These are phyloP conservation scores for Fusarium nisikadoi DNA, from an alignment of 2,329 filamentous ascomycete genomes.

Conservation along the genomic window DNA sequence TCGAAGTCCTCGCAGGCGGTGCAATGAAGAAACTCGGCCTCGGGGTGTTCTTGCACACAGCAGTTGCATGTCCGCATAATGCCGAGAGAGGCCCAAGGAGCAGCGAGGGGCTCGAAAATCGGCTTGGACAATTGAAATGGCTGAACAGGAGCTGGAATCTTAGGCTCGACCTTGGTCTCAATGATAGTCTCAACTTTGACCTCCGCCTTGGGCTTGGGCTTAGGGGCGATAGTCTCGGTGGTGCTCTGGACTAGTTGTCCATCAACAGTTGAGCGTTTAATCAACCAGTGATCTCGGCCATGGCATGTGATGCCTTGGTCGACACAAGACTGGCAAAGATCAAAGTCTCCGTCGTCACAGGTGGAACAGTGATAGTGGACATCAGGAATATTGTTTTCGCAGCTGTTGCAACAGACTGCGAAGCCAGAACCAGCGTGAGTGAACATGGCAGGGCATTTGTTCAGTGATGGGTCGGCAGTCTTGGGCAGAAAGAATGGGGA, in stretches of 20 bases:
- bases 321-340: slow-evolving; percentile 86
- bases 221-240: slow-evolving; percentile 81
- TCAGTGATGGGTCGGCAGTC: background rate
- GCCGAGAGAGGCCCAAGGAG: slow-evolving; percentile 37
- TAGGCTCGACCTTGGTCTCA: slow-evolving; percentile 35
- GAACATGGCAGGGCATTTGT: slow-evolving; percentile 9
- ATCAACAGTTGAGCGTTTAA: slow-evolving; percentile 85
- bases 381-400: slow-evolving; percentile 79
- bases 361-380: slow-evolving; percentile 94
- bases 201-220: slow-evolving; percentile 50
- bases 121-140: slow-evolving; percentile 29
- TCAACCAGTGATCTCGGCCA: slow-evolving; percentile 87
- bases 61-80: slow-evolving; percentile 75
- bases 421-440: slow-evolving; percentile 57
- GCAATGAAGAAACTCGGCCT: slow-evolving; percentile 87
- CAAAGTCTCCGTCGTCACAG: slow-evolving; percentile 93
- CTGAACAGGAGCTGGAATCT: slow-evolving; percentile 32
- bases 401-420: slow-evolving; percentile 94
- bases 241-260: slow-evolving; percentile 86
- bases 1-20: slow-evolving; percentile 88
- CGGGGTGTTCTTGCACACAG: slow-evolving; percentile 74
- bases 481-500: slow-evolving; percentile 14
- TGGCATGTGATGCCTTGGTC: slow-evolving; percentile 80
- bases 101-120: slow-evolving; percentile 33
- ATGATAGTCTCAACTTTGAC: slow-evolving; percentile 38